Conservation (phyloP, 345 rosid species). For the Heritiera littoralis region DNA sequence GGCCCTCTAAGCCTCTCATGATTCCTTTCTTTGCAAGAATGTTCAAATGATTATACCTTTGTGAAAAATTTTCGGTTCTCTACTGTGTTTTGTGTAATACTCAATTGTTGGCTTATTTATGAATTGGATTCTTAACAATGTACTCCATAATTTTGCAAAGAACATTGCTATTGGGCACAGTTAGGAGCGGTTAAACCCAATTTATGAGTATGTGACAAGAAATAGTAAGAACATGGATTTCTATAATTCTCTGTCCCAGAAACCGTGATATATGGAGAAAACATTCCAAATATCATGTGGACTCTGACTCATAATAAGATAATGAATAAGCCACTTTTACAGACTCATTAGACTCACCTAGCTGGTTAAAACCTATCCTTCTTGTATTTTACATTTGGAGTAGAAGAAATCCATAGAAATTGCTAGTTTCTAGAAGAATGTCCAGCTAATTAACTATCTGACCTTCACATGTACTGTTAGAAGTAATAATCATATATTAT, state of each 20-base stretch:
- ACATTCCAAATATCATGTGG: not conserved
- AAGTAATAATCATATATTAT: too few relatives aligned
- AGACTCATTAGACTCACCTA: not conserved
- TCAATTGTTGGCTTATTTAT: not conserved
- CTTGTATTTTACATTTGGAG: constrained; percentile 16
- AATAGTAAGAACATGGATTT: not conserved
- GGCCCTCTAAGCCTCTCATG: not conserved
- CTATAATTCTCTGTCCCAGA: too few relatives aligned
- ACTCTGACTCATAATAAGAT: not conserved
- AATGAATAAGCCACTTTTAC: not conserved
- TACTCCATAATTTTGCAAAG: not conserved
- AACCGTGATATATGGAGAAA: not conserved
- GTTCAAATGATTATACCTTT: not conserved
- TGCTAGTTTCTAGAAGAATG: constrained; percentile 1
- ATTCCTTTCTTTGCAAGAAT: not conserved
- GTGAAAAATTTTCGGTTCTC: not conserved
- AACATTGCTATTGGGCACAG: constrained; percentile 1
- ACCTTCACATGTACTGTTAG: not conserved
- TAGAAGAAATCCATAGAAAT: constrained; percentile 6
- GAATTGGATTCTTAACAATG: not conserved
- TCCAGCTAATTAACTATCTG: constrained; percentile 8
- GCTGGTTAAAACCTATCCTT: not conserved
- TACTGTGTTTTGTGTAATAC: not conserved
- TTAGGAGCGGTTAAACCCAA: not conserved
- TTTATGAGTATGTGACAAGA: not conserved